phyloP scores from a whole-genome alignment of 192 early-diverging fungal genomes.

The Geosiphon pyriformis region DNA sequence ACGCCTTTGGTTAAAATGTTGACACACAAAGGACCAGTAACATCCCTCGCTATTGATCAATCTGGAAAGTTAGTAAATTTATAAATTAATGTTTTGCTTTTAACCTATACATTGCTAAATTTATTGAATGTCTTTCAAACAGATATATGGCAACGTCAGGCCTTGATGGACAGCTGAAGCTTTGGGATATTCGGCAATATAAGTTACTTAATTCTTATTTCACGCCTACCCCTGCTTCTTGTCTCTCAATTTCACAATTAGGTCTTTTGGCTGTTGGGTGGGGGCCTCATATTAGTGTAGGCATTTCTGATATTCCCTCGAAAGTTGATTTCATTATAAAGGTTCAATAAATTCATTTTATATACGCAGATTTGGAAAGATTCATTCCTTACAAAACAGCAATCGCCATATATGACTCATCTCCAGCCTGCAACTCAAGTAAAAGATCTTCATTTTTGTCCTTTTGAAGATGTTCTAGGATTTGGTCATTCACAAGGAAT shows the following conservation, averaged over 20 bases:
- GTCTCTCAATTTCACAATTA: slow-evolving; percentile 76
- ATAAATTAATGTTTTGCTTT: background rate
- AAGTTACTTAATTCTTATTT: slow-evolving; percentile 74
- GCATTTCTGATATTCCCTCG: slow-evolving; percentile 23
- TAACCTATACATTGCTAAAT: background rate
- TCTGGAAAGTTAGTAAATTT: slow-evolving; percentile 33
- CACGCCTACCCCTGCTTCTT: slow-evolving; percentile 70
- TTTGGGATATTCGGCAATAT: slow-evolving; percentile 92
- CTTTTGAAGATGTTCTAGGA: slow-evolving; percentile 95
- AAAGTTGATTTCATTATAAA: background rate
- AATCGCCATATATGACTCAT: slow-evolving; percentile 86
- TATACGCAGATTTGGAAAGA: slow-evolving; percentile 78
- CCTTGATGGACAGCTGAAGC: slow-evolving; percentile 80
- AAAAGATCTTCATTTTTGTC: slow-evolving; percentile 66
- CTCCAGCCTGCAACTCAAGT: slow-evolving; percentile 50
- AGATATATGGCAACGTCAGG: slow-evolving; percentile 91
- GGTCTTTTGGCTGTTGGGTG: slow-evolving; percentile 80
- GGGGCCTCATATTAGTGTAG: slow-evolving; percentile 67
- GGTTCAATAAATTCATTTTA: too few relatives aligned
- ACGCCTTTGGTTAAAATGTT: slow-evolving; percentile 89
- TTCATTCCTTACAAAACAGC: slow-evolving; percentile 64
- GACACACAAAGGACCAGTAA: slow-evolving; percentile 84
- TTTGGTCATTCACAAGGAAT: slow-evolving; percentile 77
- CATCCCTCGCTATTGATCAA: slow-evolving; percentile 77
- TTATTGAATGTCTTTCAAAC: background rate